Evolutionary conservation across 2,329 filamentous ascomycete genomes (phyloP), one percentile per base, ranked within the genome.

Genomic region (Lecanoromycetidae sp.): DNA sequence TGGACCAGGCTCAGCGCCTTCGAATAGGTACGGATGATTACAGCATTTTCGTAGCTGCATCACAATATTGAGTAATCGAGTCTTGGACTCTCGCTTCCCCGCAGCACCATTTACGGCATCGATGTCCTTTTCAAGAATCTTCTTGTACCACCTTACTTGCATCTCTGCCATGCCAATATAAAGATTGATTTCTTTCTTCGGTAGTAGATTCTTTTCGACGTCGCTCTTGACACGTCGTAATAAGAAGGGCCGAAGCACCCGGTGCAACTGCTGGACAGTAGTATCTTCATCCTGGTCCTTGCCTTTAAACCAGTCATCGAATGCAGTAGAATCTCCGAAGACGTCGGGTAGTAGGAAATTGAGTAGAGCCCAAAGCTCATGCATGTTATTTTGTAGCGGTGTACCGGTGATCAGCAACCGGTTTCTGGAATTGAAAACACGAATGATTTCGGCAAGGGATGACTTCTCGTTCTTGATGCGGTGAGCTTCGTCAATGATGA

Each of bases 401-500:
- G 91, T 98, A 55, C 91, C 91, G 2, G 91, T 98, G 54, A 98
- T 98, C 51, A 98, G 75, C 26, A 98, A 75, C 43, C 91, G 82
- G 63, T 96, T 96, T 61, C 91, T 79, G 4, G 91, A 98, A 66
- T 88, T 86, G 72, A 98, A 98, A 44, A 95, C 71, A 56, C 91
- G 86, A 55, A 98, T 94, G 56, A 96, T 93, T 60, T 96, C 90
- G 3, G 91, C 88, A 3, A 98, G 74, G 0, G 91, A 95, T 0
- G 91, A 98, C 64, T 96, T 87, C 62, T 98, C 91, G 66, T 98
- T 98, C 72, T 98, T 98, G 76, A 98, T 98, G 51, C 91, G 87
- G 65, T 98, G 91, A 2, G 91, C 82, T 68, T 98, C 91, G 59
- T 98, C 91, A 54, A 98, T 94, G 57, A 98, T 94, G 65, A 98